A percentile compares a stretch with the other conserved stretches of the same genome.
These are phyloP conservation scores for Saccharomyces hybrid DNA, from an alignment of 1,139 yeast species.

Conservation along the genomic window DNA sequence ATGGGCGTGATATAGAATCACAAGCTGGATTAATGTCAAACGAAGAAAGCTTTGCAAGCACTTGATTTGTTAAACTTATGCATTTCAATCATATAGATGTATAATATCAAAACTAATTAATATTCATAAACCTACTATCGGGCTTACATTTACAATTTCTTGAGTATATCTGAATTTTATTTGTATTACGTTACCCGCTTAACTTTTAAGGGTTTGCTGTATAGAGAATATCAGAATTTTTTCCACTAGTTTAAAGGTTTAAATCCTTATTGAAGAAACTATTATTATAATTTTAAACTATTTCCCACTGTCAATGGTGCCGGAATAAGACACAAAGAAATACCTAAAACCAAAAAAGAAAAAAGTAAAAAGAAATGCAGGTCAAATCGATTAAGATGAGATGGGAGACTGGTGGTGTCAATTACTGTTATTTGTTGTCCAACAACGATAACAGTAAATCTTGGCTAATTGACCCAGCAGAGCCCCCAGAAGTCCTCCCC, in stretches of 20 bases:
- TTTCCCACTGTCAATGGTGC: background rate
- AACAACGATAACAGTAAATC: conserved; percentile 63
- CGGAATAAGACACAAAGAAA: background rate
- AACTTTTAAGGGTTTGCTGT: background rate
- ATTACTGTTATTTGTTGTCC: conserved; percentile 75
- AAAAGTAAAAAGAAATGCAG: conserved; percentile 53
- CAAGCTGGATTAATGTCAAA: conserved; percentile 4
- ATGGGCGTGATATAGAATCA: conserved; percentile 8
- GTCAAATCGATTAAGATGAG: conserved; percentile 80
- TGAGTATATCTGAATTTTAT: background rate
- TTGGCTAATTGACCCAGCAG: conserved; percentile 91
- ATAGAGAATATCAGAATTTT: background rate
- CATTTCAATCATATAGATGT: background rate
- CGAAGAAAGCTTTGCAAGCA: background rate
- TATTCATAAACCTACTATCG: background rate
- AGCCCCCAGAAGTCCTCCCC: conserved; percentile 51
- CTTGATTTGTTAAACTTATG: background rate
- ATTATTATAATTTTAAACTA: background rate
- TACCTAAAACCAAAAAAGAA: background rate
- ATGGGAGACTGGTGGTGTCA: conserved; percentile 84
- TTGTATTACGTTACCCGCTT: background rate
- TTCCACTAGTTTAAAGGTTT: background rate
- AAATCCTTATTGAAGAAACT: background rate
- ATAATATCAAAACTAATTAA: background rate
- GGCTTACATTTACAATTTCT: too few relatives aligned